Conservation (phyloP, 495 filamentous ascomycete species). For the Copromyces sp. region DNA sequence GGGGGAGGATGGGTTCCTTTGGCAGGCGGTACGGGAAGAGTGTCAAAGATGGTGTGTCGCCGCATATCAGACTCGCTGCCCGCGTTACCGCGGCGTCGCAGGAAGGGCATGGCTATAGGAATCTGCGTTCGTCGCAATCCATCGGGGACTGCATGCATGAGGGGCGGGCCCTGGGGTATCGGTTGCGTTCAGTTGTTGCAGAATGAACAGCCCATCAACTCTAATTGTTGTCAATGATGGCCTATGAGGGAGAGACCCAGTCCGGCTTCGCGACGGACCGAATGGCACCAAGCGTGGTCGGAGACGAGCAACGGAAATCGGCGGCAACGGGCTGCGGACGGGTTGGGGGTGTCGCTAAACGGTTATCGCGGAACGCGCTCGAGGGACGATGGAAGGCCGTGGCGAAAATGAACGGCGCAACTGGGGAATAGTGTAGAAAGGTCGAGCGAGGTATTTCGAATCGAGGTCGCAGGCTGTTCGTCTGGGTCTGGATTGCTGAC, state of each 20-base stretch:
- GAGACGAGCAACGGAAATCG: neutral
- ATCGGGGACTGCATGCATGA: constrained; percentile 23
- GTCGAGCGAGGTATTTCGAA: neutral
- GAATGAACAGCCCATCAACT: neutral
- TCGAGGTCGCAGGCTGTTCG: neutral
- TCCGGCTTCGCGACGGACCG: neutral
- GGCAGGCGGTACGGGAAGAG: constrained; percentile 15
- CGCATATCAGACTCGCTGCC: constrained; percentile 42
- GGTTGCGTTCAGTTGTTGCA: neutral
- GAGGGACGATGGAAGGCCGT: neutral
- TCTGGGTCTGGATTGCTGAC: neutral
- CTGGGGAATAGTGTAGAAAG: neutral
- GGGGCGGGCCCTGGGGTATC: neutral
- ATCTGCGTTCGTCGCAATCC: constrained; percentile 31
- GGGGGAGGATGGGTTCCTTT: constrained; percentile 16
- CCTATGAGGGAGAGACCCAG: neutral
- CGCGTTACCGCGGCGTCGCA: constrained; percentile 40
- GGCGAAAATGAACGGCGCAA: neutral
- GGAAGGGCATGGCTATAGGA: constrained; percentile 36
- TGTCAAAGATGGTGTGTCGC: constrained; percentile 32
- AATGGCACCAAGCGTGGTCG: neutral
- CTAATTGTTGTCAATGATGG: neutral
- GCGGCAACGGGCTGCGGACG: neutral
- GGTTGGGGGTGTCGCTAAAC: neutral
- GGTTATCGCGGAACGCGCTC: neutral